Evolutionary conservation across 345 rosid genomes (phyloP), one percentile per base, ranked within the genome.

Genomic region (Dovyalis caffra): DNA sequence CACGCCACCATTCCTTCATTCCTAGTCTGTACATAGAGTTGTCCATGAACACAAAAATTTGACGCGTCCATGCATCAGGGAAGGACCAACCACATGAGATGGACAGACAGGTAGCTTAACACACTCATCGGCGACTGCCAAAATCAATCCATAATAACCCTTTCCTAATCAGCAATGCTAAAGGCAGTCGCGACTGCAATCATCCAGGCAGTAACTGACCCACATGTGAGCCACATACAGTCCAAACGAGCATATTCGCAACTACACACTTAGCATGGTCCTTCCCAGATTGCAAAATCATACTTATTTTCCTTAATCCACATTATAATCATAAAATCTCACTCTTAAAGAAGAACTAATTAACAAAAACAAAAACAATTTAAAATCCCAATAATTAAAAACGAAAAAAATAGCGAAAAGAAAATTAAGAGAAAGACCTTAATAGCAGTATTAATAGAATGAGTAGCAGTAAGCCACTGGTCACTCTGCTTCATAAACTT

Each of bases 391-490:
- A 29, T 12, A 18, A 15, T 14, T 15, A 53, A 31, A 11, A n/a
- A n/a, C n/a, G n/a, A n/a, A 12, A 32, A 47, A 32, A 21, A 10
- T 8, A n/a, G n/a, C n/a, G n/a, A n/a, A 58, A 31, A 26, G 20
- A 45, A 37, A 35, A 26, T 4, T 14, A 25, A 56, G 37, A 32
- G 23, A 31, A 37, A 29, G 28, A 92, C 97, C 97, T 92, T 95
- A 68, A 95, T 80, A 56, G 97, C 92, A 38, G 88, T 80, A 79
- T 95, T 95, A 37, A 95, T 71, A 63, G 93, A 89, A 74, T 81
- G 91, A 71, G 97, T 79, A 9, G 90, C 87, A 29, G 92, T 78
- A 6, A 91, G 90, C 99, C 98, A 92, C 47, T 89, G 91, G 85
- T 92, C 94, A 26, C 92, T 90, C 70, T 90, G 98, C 83, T 86